A percentile compares a stretch with the other conserved stretches of the same genome.
These are phyloP conservation scores for Hanseniaspora lindneri DNA, from an alignment of 805 yeast genomes.

Conservation along the genomic window DNA sequence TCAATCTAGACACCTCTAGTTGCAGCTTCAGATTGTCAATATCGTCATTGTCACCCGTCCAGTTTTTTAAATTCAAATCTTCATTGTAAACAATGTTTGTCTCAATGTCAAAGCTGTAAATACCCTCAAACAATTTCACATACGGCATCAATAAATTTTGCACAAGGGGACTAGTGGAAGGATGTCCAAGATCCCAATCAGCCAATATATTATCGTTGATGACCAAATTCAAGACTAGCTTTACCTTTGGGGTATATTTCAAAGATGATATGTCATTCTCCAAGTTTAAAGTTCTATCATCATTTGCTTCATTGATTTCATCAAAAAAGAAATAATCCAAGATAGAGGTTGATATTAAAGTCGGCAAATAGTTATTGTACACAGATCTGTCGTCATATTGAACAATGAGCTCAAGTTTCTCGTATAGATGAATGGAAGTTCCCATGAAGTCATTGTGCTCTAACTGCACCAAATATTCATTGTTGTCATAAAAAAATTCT, in stretches of 20 bases:
- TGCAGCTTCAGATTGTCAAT: slow-evolving; percentile 46
- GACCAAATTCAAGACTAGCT: slow-evolving; percentile 62
- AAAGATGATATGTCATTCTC: slow-evolving; percentile 22
- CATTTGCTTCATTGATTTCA: slow-evolving; percentile 28
- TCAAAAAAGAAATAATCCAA: slow-evolving; percentile 36
- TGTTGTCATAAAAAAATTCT: slow-evolving; percentile 12
- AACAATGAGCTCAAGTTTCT: slow-evolving; percentile 9
- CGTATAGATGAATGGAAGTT: slow-evolving; percentile 27
- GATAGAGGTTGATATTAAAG: slow-evolving; percentile 42
- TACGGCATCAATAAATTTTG: slow-evolving; percentile 44
- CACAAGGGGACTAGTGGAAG: slow-evolving; percentile 29
- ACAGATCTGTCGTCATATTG: slow-evolving; percentile 7
- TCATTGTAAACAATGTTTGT: slow-evolving; percentile 61
- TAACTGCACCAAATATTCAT: slow-evolving; percentile 31
- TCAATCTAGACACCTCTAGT: slow-evolving; percentile 68
- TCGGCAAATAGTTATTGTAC: slow-evolving; percentile 47
- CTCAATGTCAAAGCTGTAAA: slow-evolving; percentile 63
- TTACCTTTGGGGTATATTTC: slow-evolving; percentile 47
- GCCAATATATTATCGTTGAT: slow-evolving; percentile 57
- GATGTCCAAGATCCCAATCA: slow-evolving; percentile 57
- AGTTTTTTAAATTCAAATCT: slow-evolving; percentile 28
- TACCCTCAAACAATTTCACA: slow-evolving; percentile 38
- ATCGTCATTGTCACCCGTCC: slow-evolving; percentile 20
- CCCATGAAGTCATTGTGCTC: slow-evolving; percentile 35
- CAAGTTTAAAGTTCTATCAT: slow-evolving; percentile 15